Base-by-base conservation (phyloP, 75 land plant genomes). In the Chamaecyparis obtusa region DNA sequence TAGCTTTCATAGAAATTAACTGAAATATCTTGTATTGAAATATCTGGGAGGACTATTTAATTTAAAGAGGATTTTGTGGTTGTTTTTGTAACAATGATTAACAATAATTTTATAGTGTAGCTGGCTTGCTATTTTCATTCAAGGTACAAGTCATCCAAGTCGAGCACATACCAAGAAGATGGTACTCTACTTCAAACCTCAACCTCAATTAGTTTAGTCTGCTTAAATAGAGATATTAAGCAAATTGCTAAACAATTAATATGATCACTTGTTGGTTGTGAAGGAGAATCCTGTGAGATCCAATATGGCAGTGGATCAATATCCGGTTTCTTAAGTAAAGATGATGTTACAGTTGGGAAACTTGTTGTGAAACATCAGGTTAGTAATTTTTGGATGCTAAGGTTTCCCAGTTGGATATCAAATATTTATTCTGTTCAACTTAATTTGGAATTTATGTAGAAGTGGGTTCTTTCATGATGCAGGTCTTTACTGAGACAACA, bases 401-500 rank as follows among this genome's bases (percentile, higher is more conserved):
- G 24, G 37, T 30, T 85, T 24, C 78, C 14, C 19, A 3, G 3
- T 74, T 74, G 54, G 44, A 44, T 37, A 27, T 43, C 14, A 3
- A 46, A n/a, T 1, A 11, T 44, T 9, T 44, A n/a, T 81, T 46
- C 49, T 46, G 1, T 0, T 46, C 30, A 44, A 41, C 9, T n/a
- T 44, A 44, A 44, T 81, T 46, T 44, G 30, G 27, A n/a, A 81
- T 27, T 81, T 81, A 81, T 46, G 27, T 39, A 21, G 46, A 27
- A 27, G 9, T n/a, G 16, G 36, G 36, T 74, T 30, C 0, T 43
- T 81, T n/a, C 24, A 19, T 44, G 83, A 33, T 69, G 46, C 89
- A 97, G 99, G 91, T 84, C 17, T 97, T 97, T 80, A 93, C 96
- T 54, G 99, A 97, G 87, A 93, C 97, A 19, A 97, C 99, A 41